phyloP scores from a whole-genome alignment of 2,329 filamentous ascomycete genomes.

The Arthrobotrys sinensis region DNA sequence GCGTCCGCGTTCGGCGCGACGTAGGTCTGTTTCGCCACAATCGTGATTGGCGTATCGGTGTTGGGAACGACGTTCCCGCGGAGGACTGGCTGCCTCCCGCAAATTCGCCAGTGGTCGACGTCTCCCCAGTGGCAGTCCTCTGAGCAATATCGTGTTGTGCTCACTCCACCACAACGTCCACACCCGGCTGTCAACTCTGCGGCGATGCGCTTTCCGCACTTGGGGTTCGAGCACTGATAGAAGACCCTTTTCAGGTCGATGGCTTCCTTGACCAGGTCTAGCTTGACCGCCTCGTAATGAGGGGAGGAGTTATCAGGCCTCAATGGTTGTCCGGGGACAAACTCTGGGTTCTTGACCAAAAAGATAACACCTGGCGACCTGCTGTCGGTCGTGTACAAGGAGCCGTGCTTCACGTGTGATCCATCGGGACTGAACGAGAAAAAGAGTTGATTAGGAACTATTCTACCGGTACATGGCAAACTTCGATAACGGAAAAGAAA shows the following conservation, averaged over 20 bases:
- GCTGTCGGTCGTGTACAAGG: conserved; percentile 31
- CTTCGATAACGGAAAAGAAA: not conserved
- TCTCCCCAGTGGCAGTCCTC: conserved; percentile 39
- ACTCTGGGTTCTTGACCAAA: conserved; percentile 5
- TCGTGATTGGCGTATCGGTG: conserved; percentile 5
- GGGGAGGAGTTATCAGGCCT: not conserved
- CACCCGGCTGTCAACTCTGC: conserved; percentile 28
- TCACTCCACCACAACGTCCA: conserved; percentile 26
- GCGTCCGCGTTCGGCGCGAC: conserved; percentile 21
- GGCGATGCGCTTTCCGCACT: conserved; percentile 34
- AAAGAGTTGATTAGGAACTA: not conserved
- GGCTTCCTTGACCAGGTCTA: not conserved
- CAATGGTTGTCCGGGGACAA: conserved; percentile 12
- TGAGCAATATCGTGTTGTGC: conserved; percentile 44
- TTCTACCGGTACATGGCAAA: not conserved
- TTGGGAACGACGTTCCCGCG: conserved; percentile 11
- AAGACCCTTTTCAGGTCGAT: conserved; percentile 35
- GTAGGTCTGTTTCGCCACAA: conserved; percentile 20
- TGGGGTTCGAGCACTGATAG: conserved; percentile 41
- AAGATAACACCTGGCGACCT: conserved; percentile 32
- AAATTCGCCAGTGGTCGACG: conserved; percentile 30
- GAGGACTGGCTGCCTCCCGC: conserved; percentile 15
- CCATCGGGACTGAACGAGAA: conserved; percentile 30
- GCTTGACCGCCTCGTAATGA: not conserved
- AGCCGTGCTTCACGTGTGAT: not conserved